Evolutionary conservation across 2,329 filamentous ascomycete species (phyloP).

Genomic region (Scytalidium sp.): DNA sequence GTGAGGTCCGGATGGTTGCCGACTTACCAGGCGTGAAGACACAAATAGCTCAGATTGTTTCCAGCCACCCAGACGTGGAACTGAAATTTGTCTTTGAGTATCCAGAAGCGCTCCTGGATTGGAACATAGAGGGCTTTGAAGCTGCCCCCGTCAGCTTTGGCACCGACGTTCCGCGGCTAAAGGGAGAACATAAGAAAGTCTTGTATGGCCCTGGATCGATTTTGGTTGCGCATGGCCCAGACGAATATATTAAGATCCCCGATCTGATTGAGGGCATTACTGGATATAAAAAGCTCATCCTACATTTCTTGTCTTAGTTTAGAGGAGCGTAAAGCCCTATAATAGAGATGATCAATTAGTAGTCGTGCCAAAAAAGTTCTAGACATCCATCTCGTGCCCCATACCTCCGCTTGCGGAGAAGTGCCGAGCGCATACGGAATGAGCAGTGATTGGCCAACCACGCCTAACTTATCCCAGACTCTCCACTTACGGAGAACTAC

Average conservation of each 20-base stretch:
- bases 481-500: too few relatives aligned
- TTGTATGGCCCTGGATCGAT: constrained; percentile 69
- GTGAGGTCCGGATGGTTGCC: constrained; percentile 57
- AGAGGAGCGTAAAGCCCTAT: too few relatives aligned
- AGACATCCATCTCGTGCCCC: too few relatives aligned
- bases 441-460: too few relatives aligned
- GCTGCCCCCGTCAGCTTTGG: constrained; percentile 82
- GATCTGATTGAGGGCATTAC: constrained; percentile 74
- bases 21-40: constrained; percentile 49
- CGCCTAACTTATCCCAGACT: too few relatives aligned
- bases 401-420: too few relatives aligned
- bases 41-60: too few relatives aligned
- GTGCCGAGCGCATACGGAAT: too few relatives aligned
- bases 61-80: too few relatives aligned
- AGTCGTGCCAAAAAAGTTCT: too few relatives aligned
- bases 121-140: constrained; percentile 79
- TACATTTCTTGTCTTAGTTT: neutral
- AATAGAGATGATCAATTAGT: too few relatives aligned
- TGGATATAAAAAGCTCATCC: constrained; percentile 59
- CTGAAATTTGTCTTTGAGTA: constrained; percentile 66
- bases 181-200: constrained; percentile 40
- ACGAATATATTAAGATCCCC: constrained; percentile 71
- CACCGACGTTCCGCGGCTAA: constrained; percentile 68
- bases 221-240: constrained; percentile 77
- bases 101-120: constrained; percentile 69